Evolutionary conservation across 345 rosid species (phyloP), one percentile per base, ranked within the genome.

Genomic region (Ceriops decandra): DNA sequence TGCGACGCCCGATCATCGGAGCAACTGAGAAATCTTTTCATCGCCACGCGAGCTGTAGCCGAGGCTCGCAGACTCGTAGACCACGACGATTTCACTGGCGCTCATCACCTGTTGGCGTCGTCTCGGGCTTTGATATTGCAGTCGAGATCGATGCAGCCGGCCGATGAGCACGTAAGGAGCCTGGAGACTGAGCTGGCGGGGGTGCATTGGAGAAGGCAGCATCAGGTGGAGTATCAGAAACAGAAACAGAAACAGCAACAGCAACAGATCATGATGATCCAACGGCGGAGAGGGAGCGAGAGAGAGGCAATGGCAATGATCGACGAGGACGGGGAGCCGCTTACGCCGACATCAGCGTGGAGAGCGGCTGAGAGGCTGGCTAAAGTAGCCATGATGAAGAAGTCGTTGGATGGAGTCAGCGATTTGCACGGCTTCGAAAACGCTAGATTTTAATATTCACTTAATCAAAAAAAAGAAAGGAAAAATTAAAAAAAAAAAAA

Each of bases 251-350:
- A 70, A 16, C 79, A 54, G 15, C 59, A 56, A 32, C 51, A 30
- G 68, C 53, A 62, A 49, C 69, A 35, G 38, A 22, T 49, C 33
- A 57, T 30, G 65, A 38, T 22, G 78, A 57, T 61, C 46, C 84
- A 74, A 54, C 77, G 82, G 62, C 71, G 82, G 63, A 81, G 80
- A 60, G 72, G 59, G 21, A 74, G 57, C 47, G 79, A 74, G 64
- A 78, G 77, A 74, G 85, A 76, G 19, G 57, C 42, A 57, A 69
- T 27, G 85, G 77, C 67, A 22, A 38, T 73, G 76, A 80, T 56
- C 31, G 98, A 88, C n/a, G 98, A 93, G 74, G 77, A 84, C 21
- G 93, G 88, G 9, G 74, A 72, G 62, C 76, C 76, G 47, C 68
- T 76, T 11, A 76, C 80, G 33, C 80, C 80, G 30, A 67, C 68